Conservation (phyloP, 2,329 filamentous ascomycete genomes). For the Verruconis gallopava region DNA sequence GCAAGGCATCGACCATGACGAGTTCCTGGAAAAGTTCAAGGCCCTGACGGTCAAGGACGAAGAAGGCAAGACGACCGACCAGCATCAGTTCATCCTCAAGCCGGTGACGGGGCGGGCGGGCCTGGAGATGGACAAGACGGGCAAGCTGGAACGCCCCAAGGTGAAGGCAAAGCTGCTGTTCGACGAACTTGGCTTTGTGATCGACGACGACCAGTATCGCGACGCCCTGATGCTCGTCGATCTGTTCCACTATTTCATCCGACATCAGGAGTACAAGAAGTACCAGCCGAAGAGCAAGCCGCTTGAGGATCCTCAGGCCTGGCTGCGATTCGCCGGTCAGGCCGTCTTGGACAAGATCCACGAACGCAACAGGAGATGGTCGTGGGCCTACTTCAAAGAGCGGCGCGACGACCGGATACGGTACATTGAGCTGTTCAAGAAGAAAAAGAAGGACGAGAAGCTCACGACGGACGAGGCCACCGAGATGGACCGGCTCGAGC, state of each 20-base stretch:
- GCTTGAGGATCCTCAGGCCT: constrained; percentile 83
- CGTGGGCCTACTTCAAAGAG: constrained; percentile 91
- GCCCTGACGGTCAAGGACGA: constrained; percentile 66
- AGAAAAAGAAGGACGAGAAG: constrained; percentile 59
- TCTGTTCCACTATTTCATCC: constrained; percentile 94
- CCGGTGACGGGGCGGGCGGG: constrained; percentile 93
- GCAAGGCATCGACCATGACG: constrained; percentile 54
- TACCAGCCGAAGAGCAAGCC: constrained; percentile 74
- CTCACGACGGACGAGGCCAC: constrained; percentile 57
- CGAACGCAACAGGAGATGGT: constrained; percentile 83
- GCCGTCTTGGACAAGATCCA: constrained; percentile 90
- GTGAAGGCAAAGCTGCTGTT: constrained; percentile 87
- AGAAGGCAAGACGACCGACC: constrained; percentile 41
- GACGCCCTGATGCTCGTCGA: constrained; percentile 97
- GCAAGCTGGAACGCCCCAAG: constrained; percentile 63
- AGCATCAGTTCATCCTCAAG: constrained; percentile 88
- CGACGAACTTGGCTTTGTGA: constrained; percentile 93
- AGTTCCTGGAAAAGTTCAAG: constrained; percentile 65
- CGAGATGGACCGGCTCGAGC: constrained; percentile 65
- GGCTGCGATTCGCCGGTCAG: constrained; percentile 82
- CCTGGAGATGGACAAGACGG: constrained; percentile 88
- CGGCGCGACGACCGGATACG: constrained; percentile 75
- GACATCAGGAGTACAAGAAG: constrained; percentile 94
- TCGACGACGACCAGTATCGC: constrained; percentile 95
- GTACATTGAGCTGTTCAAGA: constrained; percentile 95